A percentile compares a stretch with the other conserved stretches of the same genome.
phyloP scores from a whole-genome alignment of 1,284 basidiomycete species.

The Cryptococcus sp. region DNA sequence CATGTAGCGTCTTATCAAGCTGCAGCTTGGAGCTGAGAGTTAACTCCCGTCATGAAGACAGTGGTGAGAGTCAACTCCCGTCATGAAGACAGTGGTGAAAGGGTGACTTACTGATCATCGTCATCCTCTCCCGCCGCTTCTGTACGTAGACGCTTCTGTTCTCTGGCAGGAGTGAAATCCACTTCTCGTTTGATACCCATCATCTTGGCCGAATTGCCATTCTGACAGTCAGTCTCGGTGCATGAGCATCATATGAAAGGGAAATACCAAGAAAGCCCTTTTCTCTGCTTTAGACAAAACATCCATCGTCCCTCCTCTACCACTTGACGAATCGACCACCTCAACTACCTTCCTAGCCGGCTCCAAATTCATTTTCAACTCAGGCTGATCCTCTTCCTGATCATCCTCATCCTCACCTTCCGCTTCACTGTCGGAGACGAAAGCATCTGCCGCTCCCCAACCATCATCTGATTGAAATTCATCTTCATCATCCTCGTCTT shows the following conservation, averaged over 20 bases:
- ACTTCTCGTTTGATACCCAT: constrained; percentile 33
- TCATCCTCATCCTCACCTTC: constrained; percentile 12
- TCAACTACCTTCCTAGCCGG: constrained; percentile 35
- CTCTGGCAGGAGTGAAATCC: constrained; percentile 13
- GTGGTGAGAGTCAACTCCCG: background rate
- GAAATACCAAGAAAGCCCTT: constrained; percentile 41
- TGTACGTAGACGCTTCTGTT: constrained; percentile 14
- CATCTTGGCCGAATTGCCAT: constrained; percentile 45
- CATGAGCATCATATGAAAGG: background rate
- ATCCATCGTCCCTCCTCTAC: background rate
- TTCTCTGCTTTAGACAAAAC: constrained; percentile 38
- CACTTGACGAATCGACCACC: too few relatives aligned
- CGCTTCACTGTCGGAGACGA: constrained; percentile 40
- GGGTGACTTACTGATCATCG: constrained; percentile 30
- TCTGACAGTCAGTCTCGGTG: constrained; percentile 13
- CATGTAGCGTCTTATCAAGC: constrained; percentile 47
- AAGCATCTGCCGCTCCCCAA: constrained; percentile 37
- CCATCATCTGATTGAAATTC: constrained; percentile 38
- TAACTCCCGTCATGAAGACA: background rate
- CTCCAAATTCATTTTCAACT: background rate
- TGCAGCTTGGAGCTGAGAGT: constrained; percentile 30
- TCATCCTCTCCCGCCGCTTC: constrained; percentile 25
- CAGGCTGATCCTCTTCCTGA: background rate
- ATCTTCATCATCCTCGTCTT: constrained; percentile 22
- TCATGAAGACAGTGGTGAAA: background rate